These are phyloP conservation scores for Thecaphora thlaspeos DNA, from an alignment of 1,284 basidiomycete species.

Conservation along the genomic window DNA sequence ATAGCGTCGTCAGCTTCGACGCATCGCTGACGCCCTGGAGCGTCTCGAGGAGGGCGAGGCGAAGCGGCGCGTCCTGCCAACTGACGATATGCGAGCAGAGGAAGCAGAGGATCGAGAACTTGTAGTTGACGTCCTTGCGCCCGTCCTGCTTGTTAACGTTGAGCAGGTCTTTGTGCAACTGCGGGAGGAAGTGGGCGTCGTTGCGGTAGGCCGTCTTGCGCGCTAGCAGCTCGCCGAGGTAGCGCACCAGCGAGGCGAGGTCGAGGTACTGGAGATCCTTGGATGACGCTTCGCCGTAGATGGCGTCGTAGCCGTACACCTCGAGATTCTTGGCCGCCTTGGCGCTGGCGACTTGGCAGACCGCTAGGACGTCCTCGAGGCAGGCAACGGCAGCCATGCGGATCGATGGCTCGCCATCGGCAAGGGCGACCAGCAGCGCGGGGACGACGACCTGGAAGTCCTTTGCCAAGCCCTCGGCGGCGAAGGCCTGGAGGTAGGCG, in stretches of 20 bases:
- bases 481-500: constrained; percentile 62
- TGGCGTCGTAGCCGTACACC: constrained; percentile 77
- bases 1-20: constrained; percentile 68
- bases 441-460: constrained; percentile 88
- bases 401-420: constrained; percentile 63
- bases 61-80: constrained; percentile 64
- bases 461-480: constrained; percentile 8
- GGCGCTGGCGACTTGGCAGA: constrained; percentile 58
- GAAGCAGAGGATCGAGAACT: constrained; percentile 73
- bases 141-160: constrained; percentile 62
- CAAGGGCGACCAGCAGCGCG: constrained; percentile 69
- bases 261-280: constrained; percentile 72
- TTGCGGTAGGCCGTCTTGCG: constrained; percentile 62
- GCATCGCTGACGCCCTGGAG: constrained; percentile 67
- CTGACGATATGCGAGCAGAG: constrained; percentile 77
- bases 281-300: constrained; percentile 74
- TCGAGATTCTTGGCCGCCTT: constrained; percentile 58
- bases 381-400: constrained; percentile 70
- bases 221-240: constrained; percentile 64
- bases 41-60: constrained; percentile 66
- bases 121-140: constrained; percentile 68
- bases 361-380: constrained; percentile 62
- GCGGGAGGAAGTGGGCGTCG: constrained; percentile 68
- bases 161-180: constrained; percentile 68
- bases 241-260: constrained; percentile 69